Evolutionary conservation across 257 asterid genomes (phyloP).

Genomic region (Forsythia suspensa): DNA sequence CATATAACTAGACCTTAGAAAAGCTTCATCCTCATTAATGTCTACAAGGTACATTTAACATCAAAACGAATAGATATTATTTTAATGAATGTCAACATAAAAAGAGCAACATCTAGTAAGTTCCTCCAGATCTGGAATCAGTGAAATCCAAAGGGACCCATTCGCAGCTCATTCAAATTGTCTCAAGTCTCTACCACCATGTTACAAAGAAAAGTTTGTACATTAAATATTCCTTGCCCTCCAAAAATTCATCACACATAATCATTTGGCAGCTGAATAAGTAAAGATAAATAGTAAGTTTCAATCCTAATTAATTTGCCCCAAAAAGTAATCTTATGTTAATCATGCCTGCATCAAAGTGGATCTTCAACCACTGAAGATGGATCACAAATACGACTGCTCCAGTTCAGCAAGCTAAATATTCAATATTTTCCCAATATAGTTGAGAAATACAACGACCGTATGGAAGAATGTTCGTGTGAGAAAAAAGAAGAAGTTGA

Average conservation of each 20-base stretch:
- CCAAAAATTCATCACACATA: slow-evolving; percentile 71
- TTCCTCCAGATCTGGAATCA: slow-evolving; percentile 23
- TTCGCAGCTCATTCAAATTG: slow-evolving; percentile 43
- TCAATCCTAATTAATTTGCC: slow-evolving; percentile 19
- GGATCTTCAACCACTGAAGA: background rate
- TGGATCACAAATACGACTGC: background rate
- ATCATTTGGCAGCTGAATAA: slow-evolving; percentile 81
- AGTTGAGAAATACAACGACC: background rate
- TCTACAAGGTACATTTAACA: slow-evolving; percentile 11
- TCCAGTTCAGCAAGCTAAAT: slow-evolving; percentile 16
- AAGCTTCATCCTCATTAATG: slow-evolving; percentile 10
- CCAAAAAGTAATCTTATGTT: slow-evolving; percentile 18
- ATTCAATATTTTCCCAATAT: background rate
- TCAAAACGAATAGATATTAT: slow-evolving; percentile 11
- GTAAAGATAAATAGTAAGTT: slow-evolving; percentile 47
- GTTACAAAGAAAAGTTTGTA: slow-evolving; percentile 32
- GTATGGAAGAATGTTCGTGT: slow-evolving; percentile 5
- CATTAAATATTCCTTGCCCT: slow-evolving; percentile 39
- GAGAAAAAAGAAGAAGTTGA: slow-evolving; percentile 8
- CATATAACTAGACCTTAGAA: background rate
- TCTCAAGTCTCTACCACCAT: slow-evolving; percentile 36
- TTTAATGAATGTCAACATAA: slow-evolving; percentile 7
- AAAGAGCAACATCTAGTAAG: slow-evolving; percentile 15
- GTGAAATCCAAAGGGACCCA: slow-evolving; percentile 23
- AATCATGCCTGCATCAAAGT: slow-evolving; percentile 11